Percentiles rank a stretch among this genome's conserved stretches.
These are phyloP conservation scores for Rhodamnia argentea DNA, from an alignment of 345 rosid genomes.

Conservation along the genomic window DNA sequence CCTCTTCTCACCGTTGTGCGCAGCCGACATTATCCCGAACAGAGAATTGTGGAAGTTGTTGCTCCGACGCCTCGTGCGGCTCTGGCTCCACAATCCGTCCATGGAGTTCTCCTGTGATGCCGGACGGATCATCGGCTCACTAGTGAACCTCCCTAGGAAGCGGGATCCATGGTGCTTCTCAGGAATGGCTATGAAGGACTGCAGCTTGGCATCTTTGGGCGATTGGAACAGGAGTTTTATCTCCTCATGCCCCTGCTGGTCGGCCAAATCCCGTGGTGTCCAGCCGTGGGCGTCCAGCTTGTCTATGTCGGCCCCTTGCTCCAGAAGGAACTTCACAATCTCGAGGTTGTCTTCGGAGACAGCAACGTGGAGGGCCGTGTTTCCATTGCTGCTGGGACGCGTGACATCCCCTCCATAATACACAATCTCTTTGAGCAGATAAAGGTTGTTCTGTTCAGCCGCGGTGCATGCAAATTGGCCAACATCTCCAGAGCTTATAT, in stretches of 20 bases:
- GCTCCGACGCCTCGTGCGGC: conserved; percentile 40
- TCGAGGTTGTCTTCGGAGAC: conserved; percentile 68
- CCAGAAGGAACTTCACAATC: conserved; percentile 55
- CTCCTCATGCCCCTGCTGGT: conserved; percentile 81
- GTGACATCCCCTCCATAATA: conserved; percentile 50
- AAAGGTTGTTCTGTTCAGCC: conserved; percentile 56
- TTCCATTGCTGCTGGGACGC: conserved; percentile 30
- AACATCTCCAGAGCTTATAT: conserved; percentile 48
- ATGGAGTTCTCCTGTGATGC: conserved; percentile 12
- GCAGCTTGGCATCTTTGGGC: conserved; percentile 15
- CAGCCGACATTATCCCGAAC: conserved; percentile 63
- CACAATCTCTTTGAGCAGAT: conserved; percentile 48
- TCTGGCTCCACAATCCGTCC: conserved; percentile 36
- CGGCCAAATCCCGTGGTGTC: conserved; percentile 68
- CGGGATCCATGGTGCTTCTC: conserved; percentile 30
- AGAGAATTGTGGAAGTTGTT: conserved; percentile 62
- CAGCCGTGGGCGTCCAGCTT: conserved; percentile 51
- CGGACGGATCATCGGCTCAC: conserved; percentile 61
- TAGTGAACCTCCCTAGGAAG: conserved; percentile 54
- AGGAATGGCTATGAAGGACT: conserved; percentile 26
- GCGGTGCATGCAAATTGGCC: conserved; percentile 70
- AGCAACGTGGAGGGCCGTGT: conserved; percentile 73
- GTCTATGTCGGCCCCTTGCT: conserved; percentile 57
- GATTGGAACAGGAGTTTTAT: conserved; percentile 45
- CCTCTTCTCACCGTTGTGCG: conserved; percentile 24